Evolutionary conservation across 768 basidiomycete species (phyloP), one percentile per base, ranked within the genome.

Genomic region (Agrocybe praecox): DNA sequence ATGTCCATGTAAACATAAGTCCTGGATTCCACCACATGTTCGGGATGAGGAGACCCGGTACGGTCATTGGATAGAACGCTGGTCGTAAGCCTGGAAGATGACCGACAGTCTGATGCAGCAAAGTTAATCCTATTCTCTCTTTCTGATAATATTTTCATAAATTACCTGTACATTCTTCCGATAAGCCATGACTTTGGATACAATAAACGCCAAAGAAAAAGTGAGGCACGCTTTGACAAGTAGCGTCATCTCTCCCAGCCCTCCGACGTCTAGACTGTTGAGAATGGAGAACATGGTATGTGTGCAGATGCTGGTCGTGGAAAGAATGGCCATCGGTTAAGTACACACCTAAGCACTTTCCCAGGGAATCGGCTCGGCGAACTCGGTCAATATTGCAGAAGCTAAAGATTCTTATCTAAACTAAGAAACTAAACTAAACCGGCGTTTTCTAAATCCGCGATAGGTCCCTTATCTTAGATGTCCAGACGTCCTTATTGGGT

Each of bases 11-110:
- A 48, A 70, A 74, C 26, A 58, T 59, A 8, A 72, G 26, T 2
- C 76, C 75, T 5, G 74, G 72, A 56, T 79, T 80, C 77, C 76
- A 80, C 76, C 75, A 78, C 1, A 64, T 68, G 12, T 72, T 74
- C 18, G 77, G 77, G 0, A 79, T 49, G 1, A 73, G 2, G 1
- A 67, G 69, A 19, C 77, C 79, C 23, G 75, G 74, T 11, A 73
- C 17, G 8, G 60, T 65, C 23, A 77, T 56, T 2, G 80, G 80
- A 47, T 73, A 69, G 61, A 80, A 79, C 1, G 77, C 73, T 22
- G 77, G 59, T 9, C 77, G 68, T 48, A 72, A 60, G n/a, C 78
- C 78, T 12, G 78, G 76, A 18, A 76, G 21, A 58, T 71, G 57
- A 59, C 64, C 72, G 3, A 77, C 70, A 36, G 61, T 62, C 80